Conservation (phyloP, 169 alveolate species). For the Theileria orientalis region DNA sequence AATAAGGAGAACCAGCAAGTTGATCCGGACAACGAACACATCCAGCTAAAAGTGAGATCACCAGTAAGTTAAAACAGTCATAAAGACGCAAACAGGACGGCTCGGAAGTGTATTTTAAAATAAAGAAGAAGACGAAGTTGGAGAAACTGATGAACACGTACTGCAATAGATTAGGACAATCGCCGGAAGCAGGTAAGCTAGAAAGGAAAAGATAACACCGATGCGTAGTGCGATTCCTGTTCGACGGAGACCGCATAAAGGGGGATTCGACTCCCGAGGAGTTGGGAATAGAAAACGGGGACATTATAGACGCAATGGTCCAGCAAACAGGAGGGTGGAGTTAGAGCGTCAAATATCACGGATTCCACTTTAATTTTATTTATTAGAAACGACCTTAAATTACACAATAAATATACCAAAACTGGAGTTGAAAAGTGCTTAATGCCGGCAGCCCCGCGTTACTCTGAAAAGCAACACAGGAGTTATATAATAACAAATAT, state of each 20-base stretch:
- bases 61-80: slow-evolving; percentile 67
- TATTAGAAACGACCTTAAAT: too few relatives aligned
- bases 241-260: slow-evolving; percentile 95
- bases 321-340: slow-evolving; percentile 94
- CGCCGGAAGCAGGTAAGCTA: slow-evolving; percentile 80
- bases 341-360: neutral
- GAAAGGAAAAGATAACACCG: neutral
- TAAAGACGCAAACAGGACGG: slow-evolving; percentile 84
- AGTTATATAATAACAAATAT: slow-evolving; percentile 19
- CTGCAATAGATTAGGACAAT: slow-evolving; percentile 93
- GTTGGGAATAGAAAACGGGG: slow-evolving; percentile 94
- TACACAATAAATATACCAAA: too few relatives aligned
- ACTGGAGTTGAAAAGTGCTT: too few relatives aligned
- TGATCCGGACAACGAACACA: slow-evolving; percentile 63
- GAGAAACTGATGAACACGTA: slow-evolving; percentile 97
- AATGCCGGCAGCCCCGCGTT: too few relatives aligned
- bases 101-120: slow-evolving; percentile 92
- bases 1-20: neutral
- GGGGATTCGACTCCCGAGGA: slow-evolving; percentile 94
- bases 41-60: slow-evolving; percentile 78
- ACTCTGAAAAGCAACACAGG: slow-evolving; percentile 14
- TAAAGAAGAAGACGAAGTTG: slow-evolving; percentile 90
- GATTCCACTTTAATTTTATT: neutral
- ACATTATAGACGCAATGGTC: slow-evolving; percentile 97
- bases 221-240: slow-evolving; percentile 90